These are phyloP conservation scores for Zea luxurians DNA, from an alignment of 176 grass and related monocot genomes.

Conservation along the genomic window DNA sequence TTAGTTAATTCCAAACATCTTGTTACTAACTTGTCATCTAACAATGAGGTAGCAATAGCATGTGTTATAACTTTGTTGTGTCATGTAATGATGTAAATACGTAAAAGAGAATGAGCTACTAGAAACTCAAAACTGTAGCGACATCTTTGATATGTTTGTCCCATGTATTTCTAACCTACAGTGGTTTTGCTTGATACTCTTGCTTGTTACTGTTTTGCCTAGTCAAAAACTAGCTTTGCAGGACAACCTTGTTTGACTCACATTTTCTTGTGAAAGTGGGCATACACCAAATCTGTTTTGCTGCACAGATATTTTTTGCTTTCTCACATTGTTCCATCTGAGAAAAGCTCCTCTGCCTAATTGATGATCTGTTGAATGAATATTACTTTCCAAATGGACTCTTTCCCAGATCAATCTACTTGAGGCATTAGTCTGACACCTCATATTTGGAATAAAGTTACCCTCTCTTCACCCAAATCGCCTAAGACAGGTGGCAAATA, in stretches of 20 bases:
- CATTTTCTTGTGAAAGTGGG: background rate
- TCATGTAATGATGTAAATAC: constrained; percentile 12
- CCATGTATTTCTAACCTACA: background rate
- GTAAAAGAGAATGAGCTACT: background rate
- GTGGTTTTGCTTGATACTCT: background rate
- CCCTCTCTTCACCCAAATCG: background rate
- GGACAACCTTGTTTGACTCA: background rate
- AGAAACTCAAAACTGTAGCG: background rate
- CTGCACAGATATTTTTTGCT: background rate
- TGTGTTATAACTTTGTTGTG: background rate
- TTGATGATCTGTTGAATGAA: background rate
- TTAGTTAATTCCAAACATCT: constrained; percentile 11
- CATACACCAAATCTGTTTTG: background rate
- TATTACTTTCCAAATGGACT: background rate
- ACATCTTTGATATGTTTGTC: background rate
- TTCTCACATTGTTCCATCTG: background rate
- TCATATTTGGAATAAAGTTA: constrained; percentile 3
- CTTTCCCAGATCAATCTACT: background rate
- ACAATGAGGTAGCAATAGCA: background rate
- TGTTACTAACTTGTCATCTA: background rate
- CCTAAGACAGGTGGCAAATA: background rate
- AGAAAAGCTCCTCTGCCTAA: background rate
- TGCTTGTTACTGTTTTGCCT: background rate
- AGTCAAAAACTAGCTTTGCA: background rate
- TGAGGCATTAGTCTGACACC: background rate